Base-by-base conservation (phyloP, 2,329 filamentous ascomycete genomes). In the Paecilomyces niveus region DNA sequence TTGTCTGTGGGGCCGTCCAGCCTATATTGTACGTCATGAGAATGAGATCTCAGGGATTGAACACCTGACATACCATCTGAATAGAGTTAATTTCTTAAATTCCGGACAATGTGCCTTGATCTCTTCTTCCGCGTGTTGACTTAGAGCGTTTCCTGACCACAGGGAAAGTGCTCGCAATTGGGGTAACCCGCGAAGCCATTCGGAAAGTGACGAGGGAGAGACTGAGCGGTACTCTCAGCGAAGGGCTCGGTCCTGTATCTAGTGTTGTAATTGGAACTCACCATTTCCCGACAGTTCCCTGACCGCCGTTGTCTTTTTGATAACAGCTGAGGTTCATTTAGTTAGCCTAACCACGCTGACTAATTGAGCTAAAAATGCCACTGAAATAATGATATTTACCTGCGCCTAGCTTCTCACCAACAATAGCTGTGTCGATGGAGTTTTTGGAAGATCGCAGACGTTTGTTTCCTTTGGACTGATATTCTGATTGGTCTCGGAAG, bases 71-170 rank as follows among this genome's bases (percentile, higher is more conserved):
- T 65, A 74, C 80, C 79, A 83, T 50, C 70, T 76, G 61, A 81
- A 86, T 57, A 88, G 83, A 26, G 78, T 82, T 22, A 91, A 71
- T 45, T 82, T 80, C 51, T 79, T 78, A 64, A 91, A 87, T 8
- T 80, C 74, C 1, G 83, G 83, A 63, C 87, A 90, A 63, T 82
- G 76, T 24, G 79, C 68, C 24, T 79, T 76, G 54, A 90, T 81
- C 2, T 83, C 78, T 11, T 74, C 72, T 32, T 82, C 81, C 1
- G 81, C 78, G 57, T 82, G 78, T 55, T 82, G 75, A 49, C 79
- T 80, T 1, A 91, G 76, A 9, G 83, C 79, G 45, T 79, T 80
- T 2, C 86, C 87, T 61, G 87, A 83, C 69, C 80, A 85, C 1
- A 90, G 73, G 15, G 83, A 81, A 33, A 90, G 75, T 1, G 78